phyloP scores from a whole-genome alignment of 2,329 filamentous ascomycete genomes.

The Clonostachys chloroleuca region DNA sequence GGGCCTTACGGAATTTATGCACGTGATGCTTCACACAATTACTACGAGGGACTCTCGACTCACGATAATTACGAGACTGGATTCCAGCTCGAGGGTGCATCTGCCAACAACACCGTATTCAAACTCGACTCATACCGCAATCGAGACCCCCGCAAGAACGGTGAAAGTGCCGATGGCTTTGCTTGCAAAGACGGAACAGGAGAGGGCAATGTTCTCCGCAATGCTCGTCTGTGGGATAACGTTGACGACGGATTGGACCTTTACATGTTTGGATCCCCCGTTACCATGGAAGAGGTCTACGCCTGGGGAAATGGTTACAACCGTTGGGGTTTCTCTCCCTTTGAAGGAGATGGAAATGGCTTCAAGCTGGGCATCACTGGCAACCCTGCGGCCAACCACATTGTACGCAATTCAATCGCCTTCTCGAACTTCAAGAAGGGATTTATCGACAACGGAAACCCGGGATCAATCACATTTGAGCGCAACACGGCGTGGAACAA shows the following conservation, averaged over 20 bases:
- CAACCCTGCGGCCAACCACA: constrained; percentile 32
- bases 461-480: constrained; percentile 29
- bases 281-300: constrained; percentile 34
- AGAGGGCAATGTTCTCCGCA: constrained; percentile 35
- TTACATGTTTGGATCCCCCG: constrained; percentile 29
- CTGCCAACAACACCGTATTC: constrained; percentile 25
- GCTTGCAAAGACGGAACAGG: constrained; percentile 38
- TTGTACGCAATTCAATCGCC: constrained; percentile 34
- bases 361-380: constrained; percentile 37
- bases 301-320: constrained; percentile 40
- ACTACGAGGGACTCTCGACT: constrained; percentile 20
- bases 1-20: constrained; percentile 24
- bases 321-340: constrained; percentile 33
- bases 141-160: constrained; percentile 40
- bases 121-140: constrained; percentile 34
- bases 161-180: constrained; percentile 41
- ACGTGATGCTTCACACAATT: constrained; percentile 22
- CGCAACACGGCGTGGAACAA: constrained; percentile 42
- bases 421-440: constrained; percentile 35
- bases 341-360: constrained; percentile 39
- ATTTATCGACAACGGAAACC: constrained; percentile 39
- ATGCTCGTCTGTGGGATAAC: constrained; percentile 39
- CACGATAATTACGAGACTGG: constrained; percentile 27
- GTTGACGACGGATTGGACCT: constrained; percentile 42
- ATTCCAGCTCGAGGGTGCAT: constrained; percentile 21